Percentiles rank a stretch among this genome's conserved stretches.
These are phyloP conservation scores for Lepidium didymum DNA, from an alignment of 345 rosid species.

Conservation along the genomic window DNA sequence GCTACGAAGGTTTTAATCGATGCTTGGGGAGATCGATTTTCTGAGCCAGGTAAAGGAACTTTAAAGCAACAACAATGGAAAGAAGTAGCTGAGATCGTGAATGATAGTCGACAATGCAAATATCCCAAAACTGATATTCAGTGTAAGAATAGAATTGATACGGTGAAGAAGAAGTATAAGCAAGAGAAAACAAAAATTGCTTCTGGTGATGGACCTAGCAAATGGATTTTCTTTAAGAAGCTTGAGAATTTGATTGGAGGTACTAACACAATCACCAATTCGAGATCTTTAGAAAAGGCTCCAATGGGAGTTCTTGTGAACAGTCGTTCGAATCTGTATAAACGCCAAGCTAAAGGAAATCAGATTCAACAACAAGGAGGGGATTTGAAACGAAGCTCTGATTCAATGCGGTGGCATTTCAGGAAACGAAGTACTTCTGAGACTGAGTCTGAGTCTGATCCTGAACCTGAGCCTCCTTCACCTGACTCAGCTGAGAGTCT, in stretches of 20 bases:
- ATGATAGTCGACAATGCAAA: conserved; percentile 48
- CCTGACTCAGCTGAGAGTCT: conserved; percentile 41
- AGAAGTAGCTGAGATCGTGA: conserved; percentile 89
- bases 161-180: conserved; percentile 93
- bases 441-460: conserved; percentile 28
- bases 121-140: conserved; percentile 73
- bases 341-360: conserved; percentile 8
- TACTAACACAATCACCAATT: not conserved
- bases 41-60: conserved; percentile 85
- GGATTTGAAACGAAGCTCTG: conserved; percentile 19
- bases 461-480: conserved; percentile 33
- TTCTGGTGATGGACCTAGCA: conserved; percentile 49
- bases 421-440: conserved; percentile 38
- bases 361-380: not conserved
- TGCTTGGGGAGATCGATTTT: conserved; percentile 84
- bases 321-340: conserved; percentile 24
- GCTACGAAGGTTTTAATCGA: conserved; percentile 73
- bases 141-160: conserved; percentile 94
- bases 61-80: conserved; percentile 93
- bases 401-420: conserved; percentile 33
- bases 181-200: conserved; percentile 60
- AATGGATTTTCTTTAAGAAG: conserved; percentile 71
- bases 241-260: conserved; percentile 60
- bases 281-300: conserved; percentile 15
- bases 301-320: conserved; percentile 52